phyloP scores from a whole-genome alignment of 768 basidiomycete species.

The Suillus cothurnatus region DNA sequence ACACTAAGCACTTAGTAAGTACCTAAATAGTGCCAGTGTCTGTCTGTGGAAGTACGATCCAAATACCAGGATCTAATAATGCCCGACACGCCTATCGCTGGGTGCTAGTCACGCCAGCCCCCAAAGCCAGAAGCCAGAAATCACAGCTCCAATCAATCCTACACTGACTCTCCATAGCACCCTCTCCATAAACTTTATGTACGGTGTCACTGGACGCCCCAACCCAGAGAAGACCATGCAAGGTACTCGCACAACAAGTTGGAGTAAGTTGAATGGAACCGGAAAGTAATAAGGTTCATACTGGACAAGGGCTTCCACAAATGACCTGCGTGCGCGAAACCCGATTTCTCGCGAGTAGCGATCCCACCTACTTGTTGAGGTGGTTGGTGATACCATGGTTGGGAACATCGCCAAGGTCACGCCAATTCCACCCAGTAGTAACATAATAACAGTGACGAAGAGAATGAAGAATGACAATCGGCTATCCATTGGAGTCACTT shows the following conservation, averaged over 20 bases:
- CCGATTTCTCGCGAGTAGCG: constrained; percentile 48
- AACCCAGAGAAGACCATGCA: constrained; percentile 14
- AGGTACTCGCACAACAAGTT: constrained; percentile 7
- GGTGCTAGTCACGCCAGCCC: constrained; percentile 11
- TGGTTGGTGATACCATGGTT: constrained; percentile 10
- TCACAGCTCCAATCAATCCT: constrained; percentile 38
- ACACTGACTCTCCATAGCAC: constrained; percentile 46
- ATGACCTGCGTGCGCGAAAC: constrained; percentile 43
- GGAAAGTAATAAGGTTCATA: constrained; percentile 49
- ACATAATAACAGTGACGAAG: constrained; percentile 34
- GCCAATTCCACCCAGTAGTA: constrained; percentile 33
- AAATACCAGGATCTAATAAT: not conserved
- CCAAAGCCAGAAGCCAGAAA: constrained; percentile 33
- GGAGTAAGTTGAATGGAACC: constrained; percentile 53
- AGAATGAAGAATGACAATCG: constrained; percentile 46
- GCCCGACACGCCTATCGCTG: not conserved
- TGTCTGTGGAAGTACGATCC: not conserved
- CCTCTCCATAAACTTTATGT: constrained; percentile 27
- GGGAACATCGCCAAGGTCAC: constrained; percentile 35
- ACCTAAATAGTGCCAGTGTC: not conserved
- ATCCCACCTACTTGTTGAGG: constrained; percentile 43
- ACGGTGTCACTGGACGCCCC: constrained; percentile 18
- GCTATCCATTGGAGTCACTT: constrained; percentile 49
- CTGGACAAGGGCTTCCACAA: constrained; percentile 36
- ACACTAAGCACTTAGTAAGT: not conserved